Base-by-base conservation (phyloP, 306 rosid species). In the Canavalia ensiformis region DNA sequence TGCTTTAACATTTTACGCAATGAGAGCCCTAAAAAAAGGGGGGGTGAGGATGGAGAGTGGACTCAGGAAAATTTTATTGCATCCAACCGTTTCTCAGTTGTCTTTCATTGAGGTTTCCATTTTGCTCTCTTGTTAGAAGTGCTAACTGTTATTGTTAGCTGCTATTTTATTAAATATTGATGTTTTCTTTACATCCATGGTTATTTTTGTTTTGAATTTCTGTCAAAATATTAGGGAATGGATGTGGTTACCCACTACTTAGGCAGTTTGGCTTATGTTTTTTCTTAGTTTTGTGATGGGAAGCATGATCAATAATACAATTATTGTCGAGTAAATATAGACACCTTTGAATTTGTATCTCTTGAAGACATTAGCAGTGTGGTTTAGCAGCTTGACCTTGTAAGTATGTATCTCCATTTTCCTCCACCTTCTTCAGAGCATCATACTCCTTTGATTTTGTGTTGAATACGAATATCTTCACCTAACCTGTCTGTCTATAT, bases 301-400 rank as follows among this genome's bases (percentile, higher is more conserved):
- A 42, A 31, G 49, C 30, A 68, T 13, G 31, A 12, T 28, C 58
- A 50, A 30, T 9, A 50, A 30, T 9, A 45, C 41, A 65, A n/a
- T 7, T 37, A 13, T 58, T 49, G 29, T 49, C 29, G 30, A 18
- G 62, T 75, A 9, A 49, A 35, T 33, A 39, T 41, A 42, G 12
- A 47, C 4, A 30, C 37, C 37, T 18, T 51, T 55, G 57, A 67
- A 4, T 57, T 67, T 41, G 18, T 39, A 29, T 29, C 35, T 52
- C 31, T 41, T 30, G 29, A 62, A 9, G 9, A 63, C 63, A 49
- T 25, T 34, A 11, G 11, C 51, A 25, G 2, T 41, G 5, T 28
- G 63, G 52, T 62, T 68, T 68, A 46, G 57, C 41, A 47, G 57
- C 18, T 39, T 42, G 68, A 67, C 8, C 75, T 49, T 2, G 29